Conservation (phyloP, 2,329 filamentous ascomycete species). For the Periconia digitata region DNA sequence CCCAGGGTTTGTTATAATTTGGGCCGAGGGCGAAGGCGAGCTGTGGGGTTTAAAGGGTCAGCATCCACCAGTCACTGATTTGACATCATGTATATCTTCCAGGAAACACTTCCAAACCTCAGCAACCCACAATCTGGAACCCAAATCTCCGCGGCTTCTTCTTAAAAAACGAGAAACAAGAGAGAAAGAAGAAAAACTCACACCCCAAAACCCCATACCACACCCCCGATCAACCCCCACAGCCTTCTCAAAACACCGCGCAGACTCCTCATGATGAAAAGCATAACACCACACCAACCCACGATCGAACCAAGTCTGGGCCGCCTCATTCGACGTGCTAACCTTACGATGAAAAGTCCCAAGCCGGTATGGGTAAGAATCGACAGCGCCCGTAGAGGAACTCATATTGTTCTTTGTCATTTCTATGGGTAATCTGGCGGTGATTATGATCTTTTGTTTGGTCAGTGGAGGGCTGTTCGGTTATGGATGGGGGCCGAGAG, state of each 20-base stretch:
- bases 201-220: slow-evolving; percentile 71
- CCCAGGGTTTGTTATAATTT: slow-evolving; percentile 81
- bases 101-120: no score
- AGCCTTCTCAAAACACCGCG: slow-evolving; percentile 64
- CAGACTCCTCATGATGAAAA: slow-evolving; percentile 76
- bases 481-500: no score
- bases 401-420: no score
- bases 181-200: no score
- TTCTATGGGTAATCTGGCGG: no score
- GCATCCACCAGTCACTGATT: slow-evolving; percentile 8
- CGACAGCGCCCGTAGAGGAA: background rate
- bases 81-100: no score
- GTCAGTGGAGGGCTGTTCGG: no score
- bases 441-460: no score
- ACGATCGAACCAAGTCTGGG: slow-evolving; percentile 70
- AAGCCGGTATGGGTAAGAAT: slow-evolving; percentile 54
- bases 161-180: no score
- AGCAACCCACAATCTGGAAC: no score
- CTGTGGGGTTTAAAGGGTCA: no score
- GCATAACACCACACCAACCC: slow-evolving; percentile 73
- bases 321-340: slow-evolving; percentile 53
- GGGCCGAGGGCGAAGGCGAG: slow-evolving; percentile 69
- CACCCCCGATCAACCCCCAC: slow-evolving; percentile 57
- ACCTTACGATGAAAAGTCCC: slow-evolving; percentile 60
- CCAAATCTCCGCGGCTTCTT: no score